Evolutionary conservation across 108 stramenopile genomes (phyloP), one percentile per base, ranked within the genome.

Genomic region (Schizochytrium sp.): DNA sequence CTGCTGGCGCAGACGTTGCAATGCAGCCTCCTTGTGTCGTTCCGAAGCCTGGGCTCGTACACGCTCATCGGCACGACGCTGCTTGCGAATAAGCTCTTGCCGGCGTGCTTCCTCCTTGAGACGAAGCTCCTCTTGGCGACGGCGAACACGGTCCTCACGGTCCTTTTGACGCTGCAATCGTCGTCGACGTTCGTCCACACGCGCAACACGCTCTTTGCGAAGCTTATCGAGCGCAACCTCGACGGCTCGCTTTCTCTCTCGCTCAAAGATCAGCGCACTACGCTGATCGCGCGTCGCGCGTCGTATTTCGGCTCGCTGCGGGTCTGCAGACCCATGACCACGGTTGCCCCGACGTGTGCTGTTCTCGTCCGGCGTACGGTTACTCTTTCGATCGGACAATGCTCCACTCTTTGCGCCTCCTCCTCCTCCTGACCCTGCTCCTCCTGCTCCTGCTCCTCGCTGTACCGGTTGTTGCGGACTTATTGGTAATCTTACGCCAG

Each of bases 201-300:
- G 34, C 58, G 28, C 21, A 34, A 88, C 0, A 4, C 92, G n/a
- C 87, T 92, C 92, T 87, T 72, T 18, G 12, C 89, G 53, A 5
- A 92, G 87, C 57, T 89, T 90, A 5, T 72, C 63, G 58, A 93
- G 88, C 29, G 93, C 93, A 14, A 59, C 28, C 91, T 93, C 91
- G 21, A 92, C 93, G 41, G 89, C 60, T 5, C 48, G 28, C 29
- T 58, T 45, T 45, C 87, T 45, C 59, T 93, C 93, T 47, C 90
- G 72, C 87, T 93, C 93, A 5, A 92, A 71, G 5, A 41, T 25
- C 6, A 93, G 88, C 5, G 92, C 92, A 14, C 10, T 57, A 14
- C 25, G 28, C 51, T 91, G 92, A 23, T 93, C 93, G 5, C 72
- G 28, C 5, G 91, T 87, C n/a, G 53, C 44, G 19, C 89, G 58